Evolutionary conservation across 2,329 filamentous ascomycete species (phyloP), one percentile per base, ranked within the genome.

Genomic region (Penicillium expansum): DNA sequence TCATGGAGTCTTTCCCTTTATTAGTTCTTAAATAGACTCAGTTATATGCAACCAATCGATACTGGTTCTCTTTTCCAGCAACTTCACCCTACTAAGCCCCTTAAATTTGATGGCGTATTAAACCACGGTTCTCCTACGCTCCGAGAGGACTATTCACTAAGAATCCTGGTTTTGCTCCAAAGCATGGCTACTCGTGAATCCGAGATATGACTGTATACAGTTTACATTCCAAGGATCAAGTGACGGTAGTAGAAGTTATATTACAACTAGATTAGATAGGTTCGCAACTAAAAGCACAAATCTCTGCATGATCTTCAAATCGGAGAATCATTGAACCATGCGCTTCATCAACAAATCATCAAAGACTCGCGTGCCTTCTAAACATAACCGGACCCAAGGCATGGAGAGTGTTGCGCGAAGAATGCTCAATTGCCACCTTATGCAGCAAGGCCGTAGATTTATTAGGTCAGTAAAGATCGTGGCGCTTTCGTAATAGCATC

Each of bases 211-310:
- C n/a, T n/a, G n/a, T 47, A 13, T 33, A 48, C 14, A 33, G 24
- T 48, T 48, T 48, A 35, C 20, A 35, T 24, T 8, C 2, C 39
- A 37, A 20, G 9, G n/a, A 45, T 52, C 39, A 48, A 16, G 10
- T 29, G 42, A 24, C 9, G 11, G 38, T 30, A 55, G 51, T 51
- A 48, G 42, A 57, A 30, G 62, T 65, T 66, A 65, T 65, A 66
- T 66, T 66, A 66, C 63, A 65, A 57, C 55, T 60, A 60, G 43
- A 56, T 56, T 62, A 61, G 37, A 35, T 56, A 56, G 39, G 27
- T 22, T 48, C 22, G 32, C 16, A 48, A 44, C 24, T 5, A 39
- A 16, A 38, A 39, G 24, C 48, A 47, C 48, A 54, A 39, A 39
- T 47, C 37, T 33, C 42, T 14, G 27, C 32, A 44, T 41, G 27